A percentile compares a stretch with the other conserved stretches of the same genome.
These are phyloP conservation scores for Dactylonectria macrodidyma DNA, from an alignment of 2,329 filamentous ascomycete species.

Conservation along the genomic window DNA sequence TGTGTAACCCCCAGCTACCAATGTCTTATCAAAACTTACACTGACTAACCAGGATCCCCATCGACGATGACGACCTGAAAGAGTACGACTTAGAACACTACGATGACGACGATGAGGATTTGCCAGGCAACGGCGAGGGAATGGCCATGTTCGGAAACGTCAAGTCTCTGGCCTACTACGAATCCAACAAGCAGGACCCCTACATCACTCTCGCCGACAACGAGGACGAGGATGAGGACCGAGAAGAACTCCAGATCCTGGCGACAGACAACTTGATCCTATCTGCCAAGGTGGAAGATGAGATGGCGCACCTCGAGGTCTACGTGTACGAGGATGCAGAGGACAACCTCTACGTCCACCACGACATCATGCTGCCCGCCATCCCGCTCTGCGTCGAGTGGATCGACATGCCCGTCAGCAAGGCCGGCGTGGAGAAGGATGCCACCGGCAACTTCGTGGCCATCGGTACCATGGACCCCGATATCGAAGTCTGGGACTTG, in stretches of 20 bases:
- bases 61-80: conserved; percentile 88
- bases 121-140: conserved; percentile 71
- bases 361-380: conserved; percentile 98
- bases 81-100: conserved; percentile 98
- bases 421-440: conserved; percentile 72
- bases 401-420: conserved; percentile 92
- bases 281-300: conserved; percentile 95
- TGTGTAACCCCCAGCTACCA: conserved; percentile 35
- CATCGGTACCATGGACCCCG: conserved; percentile 96
- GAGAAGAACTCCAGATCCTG: conserved; percentile 93
- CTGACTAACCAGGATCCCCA: conserved; percentile 56
- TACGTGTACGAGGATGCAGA: conserved; percentile 97
- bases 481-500: conserved; percentile 98
- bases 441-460: conserved; percentile 91
- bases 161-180: conserved; percentile 93
- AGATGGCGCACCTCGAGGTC: conserved; percentile 95
- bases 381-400: conserved; percentile 97
- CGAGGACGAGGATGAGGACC: conserved; percentile 84
- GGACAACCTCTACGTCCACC: conserved; percentile 98
- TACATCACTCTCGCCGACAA: conserved; percentile 90
- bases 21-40: conserved; percentile 29
- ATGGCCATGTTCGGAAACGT: conserved; percentile 97
- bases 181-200: conserved; percentile 93
- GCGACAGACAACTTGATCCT: conserved; percentile 94
- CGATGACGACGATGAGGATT: conserved; percentile 81